These are phyloP conservation scores for Aegilops bicornis DNA, from an alignment of 176 grass and related monocot genomes.

Conservation along the genomic window DNA sequence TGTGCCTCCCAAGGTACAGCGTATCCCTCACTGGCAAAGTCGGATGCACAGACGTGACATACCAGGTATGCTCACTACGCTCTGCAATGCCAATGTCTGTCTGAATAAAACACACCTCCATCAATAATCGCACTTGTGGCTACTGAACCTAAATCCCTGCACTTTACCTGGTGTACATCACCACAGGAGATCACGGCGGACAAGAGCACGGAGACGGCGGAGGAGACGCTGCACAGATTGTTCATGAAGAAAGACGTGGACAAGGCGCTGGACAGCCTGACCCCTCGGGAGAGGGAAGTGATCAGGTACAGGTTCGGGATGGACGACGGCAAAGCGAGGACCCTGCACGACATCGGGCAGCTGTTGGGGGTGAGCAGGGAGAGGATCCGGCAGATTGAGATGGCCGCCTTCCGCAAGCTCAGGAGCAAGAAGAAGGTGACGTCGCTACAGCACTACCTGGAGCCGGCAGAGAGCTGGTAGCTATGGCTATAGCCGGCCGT, in stretches of 20 bases:
- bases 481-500: neutral
- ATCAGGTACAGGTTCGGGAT: slow-evolving; percentile 76
- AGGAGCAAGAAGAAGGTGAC: slow-evolving; percentile 63
- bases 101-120: neutral
- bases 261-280: slow-evolving; percentile 63
- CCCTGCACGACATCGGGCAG: slow-evolving; percentile 76
- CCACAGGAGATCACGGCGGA: slow-evolving; percentile 70
- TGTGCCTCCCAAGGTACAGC: slow-evolving; percentile 64
- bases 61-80: slow-evolving; percentile 45
- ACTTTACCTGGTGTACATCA: neutral
- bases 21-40: slow-evolving; percentile 66
- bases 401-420: slow-evolving; percentile 79
- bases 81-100: neutral
- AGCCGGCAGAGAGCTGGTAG: slow-evolving; percentile 56
- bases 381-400: slow-evolving; percentile 84
- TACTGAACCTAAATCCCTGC: neutral
- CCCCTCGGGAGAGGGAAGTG: slow-evolving; percentile 61
- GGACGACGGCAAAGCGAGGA: slow-evolving; percentile 62
- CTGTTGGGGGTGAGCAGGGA: slow-evolving; percentile 79
- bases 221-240: slow-evolving; percentile 62
- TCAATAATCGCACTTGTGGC: neutral
- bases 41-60: slow-evolving; percentile 59
- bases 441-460: slow-evolving; percentile 60
- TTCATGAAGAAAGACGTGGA: slow-evolving; percentile 64
- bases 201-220: slow-evolving; percentile 62